Evolutionary conservation across 306 rosid species (phyloP).

Genomic region (Dryas alaskensis): DNA sequence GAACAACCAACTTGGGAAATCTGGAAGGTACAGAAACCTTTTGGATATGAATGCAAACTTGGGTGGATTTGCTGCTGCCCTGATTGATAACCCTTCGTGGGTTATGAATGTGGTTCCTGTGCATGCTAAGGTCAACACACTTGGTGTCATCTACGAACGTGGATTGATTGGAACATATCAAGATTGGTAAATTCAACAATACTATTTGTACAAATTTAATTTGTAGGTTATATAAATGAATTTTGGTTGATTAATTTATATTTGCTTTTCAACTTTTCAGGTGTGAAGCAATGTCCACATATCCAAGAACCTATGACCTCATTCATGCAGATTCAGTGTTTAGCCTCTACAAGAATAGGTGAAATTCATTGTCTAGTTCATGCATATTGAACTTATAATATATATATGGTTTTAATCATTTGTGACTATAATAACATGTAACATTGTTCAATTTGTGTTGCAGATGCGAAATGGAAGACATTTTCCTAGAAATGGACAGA

Average conservation of each 20-base stretch:
- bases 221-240: background rate
- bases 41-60: slow-evolving; percentile 78
- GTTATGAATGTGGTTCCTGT: slow-evolving; percentile 88
- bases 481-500: slow-evolving; percentile 79
- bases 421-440: background rate
- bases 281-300: slow-evolving; percentile 96
- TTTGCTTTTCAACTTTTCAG: slow-evolving; percentile 33
- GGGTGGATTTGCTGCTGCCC: slow-evolving; percentile 84
- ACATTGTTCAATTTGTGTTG: background rate
- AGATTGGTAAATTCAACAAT: slow-evolving; percentile 45
- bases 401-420: no score
- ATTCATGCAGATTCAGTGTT: slow-evolving; percentile 79
- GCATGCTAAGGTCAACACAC: slow-evolving; percentile 51
- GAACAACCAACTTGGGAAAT: slow-evolving; percentile 46
- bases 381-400: no score
- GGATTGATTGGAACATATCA: slow-evolving; percentile 84
- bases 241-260: background rate
- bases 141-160: slow-evolving; percentile 69
- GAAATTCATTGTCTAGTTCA: background rate
- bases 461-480: slow-evolving; percentile 80
- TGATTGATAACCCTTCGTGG: slow-evolving; percentile 66
- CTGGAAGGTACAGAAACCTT: slow-evolving; percentile 72
- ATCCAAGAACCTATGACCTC: slow-evolving; percentile 83
- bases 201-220: background rate
- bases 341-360: slow-evolving; percentile 65